Base-by-base conservation (phyloP, 352 stramenopile species). In the Phytophthora cryptogea region DNA sequence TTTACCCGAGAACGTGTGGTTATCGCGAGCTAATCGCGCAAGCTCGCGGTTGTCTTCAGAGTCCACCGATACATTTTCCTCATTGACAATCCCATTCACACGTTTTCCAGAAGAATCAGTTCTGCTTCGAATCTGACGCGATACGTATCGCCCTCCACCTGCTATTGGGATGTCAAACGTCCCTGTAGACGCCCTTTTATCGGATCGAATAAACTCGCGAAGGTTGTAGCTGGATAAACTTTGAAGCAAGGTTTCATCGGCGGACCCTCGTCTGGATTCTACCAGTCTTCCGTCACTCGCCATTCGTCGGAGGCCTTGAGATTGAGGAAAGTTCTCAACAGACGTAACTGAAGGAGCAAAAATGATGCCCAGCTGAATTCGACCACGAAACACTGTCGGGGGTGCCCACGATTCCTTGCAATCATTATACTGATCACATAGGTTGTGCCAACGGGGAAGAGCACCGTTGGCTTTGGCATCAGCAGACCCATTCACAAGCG, bases 381-480 rank as follows among this genome's bases (percentile, higher is more conserved):
- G 81, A 8, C 85, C 85, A 9, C 81, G 74, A 52, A 92, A 94
- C 4, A 94, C 85, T 11, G 85, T 94, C 9, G 85, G 85, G 2
- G 85, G 85, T 17, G 85, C 85, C 85, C 85, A 94, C 2, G 82
- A 94, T 49, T 92, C 85, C 27, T 86, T 86, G 55, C 85, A 94
- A 55, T 94, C 85, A 47, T 94, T 90, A 62, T 94, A 94, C 61
- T 92, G 83, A 36, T 94, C 85, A 52, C 85, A 92, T n/a, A 94
- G 55, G 54, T 94, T 94, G 44, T 93, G 82, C 85, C 85, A 94
- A 17, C 85, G 75, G 47, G 80, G 78, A 14, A 94, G 63, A 17
- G 85, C 85, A 5, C 85, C 85, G 28, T 91, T 94, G 2, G 85
- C 85, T 35, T 91, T 91, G 5, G 85, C 85, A 31, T 94, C 85